Evolutionary conservation across 1,284 basidiomycete species (phyloP), one percentile per base, ranked within the genome.

Genomic region (Boletus smithii): DNA sequence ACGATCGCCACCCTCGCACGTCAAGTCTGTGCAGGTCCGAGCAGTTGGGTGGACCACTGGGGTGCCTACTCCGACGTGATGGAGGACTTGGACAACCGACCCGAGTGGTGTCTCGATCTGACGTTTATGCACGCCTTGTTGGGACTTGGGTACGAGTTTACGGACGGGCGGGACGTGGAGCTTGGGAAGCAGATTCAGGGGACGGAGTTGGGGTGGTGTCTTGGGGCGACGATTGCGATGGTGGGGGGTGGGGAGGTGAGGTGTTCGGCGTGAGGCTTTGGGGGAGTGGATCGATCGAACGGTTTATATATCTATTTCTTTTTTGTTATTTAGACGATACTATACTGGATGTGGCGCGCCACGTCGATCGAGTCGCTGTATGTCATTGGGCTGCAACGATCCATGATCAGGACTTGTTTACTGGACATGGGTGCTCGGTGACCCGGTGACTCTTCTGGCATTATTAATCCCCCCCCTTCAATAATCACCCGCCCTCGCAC

Each of bases 61-160:
- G 78, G 75, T 13, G 63, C 64, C 8, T 66, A 84, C 56, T 45
- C 67, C 5, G 71, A 63, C 8, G 76, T 89, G 17, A 80, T 95
- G 70, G 75, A 71, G 0, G 94, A 97, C 63, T 73, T 98, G 10
- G 73, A 82, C 44, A 90, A 77, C 46, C 75, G 93, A 9, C 94
- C 95, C 0, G 95, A 98, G 72, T 92, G 87, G 73, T 99, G 95
- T 69, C 77, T 98, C 38, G 95, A 99, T 69, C 68, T 98, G 62
- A 97, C 92, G 29, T 99, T 95, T 67, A 93, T 95, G 91, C 83
- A 97, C 63, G 85, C 81, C 30, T 68, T 99, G 51, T 70, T 99
- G 44, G 77, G 86, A 48, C 74, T 95, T 0, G 83, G 90, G 39
- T 91, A 95, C 69, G 92, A 93, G 73, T 84, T 95, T 63, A 73